Evolutionary conservation across 139 green algal genomes (phyloP), one percentile per base, ranked within the genome.

Genomic region (Limnomonas spitsbergensis): DNA sequence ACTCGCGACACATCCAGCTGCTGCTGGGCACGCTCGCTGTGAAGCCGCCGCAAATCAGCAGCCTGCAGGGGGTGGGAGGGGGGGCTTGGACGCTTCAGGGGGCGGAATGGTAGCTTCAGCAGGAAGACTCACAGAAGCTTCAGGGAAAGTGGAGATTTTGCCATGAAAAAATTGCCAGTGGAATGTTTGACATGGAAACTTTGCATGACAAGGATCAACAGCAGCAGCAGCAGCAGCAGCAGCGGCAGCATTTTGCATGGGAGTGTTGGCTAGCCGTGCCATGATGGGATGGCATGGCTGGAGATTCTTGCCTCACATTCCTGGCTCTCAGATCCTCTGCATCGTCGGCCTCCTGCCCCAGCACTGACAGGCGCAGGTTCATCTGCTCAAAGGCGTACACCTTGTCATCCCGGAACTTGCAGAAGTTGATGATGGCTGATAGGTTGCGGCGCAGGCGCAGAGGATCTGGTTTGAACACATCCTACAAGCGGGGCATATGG

Each of bases 351-450:
- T 87, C 79, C 27, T 84, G 79, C 61, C 89, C 68, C 61, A 88
- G 78, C 1, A 42, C 72, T 32, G 88, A 85, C 38, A 88, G 36
- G 20, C 40, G 70, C 39, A 7, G 3, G 38, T 74, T 61, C 26
- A 70, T 40, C 37, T 80, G 27, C 29, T 73, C 31, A 74, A 73
- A 61, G 29, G 27, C 52, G 69, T 34, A 40, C 40, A 72, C n/a
- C 86, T 96, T 96, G 76, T 97, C 92, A 81, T 98, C 95, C 0
- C 94, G 84, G 81, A 95, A 98, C 85, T 95, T 97, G 31, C 90
- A 93, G 85, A 97, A 97, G 85, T 98, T 98, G 83, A 98, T 92
- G 52, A 98, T 78, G 0, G 94, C 94, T n/a, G 82, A 93, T 20
- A 98, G 82, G 67, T 96, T 91, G 20, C 91, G 88, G 37, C 89